Evolutionary conservation across 805 yeast species (phyloP).

Genomic region (Pichia exigua): DNA sequence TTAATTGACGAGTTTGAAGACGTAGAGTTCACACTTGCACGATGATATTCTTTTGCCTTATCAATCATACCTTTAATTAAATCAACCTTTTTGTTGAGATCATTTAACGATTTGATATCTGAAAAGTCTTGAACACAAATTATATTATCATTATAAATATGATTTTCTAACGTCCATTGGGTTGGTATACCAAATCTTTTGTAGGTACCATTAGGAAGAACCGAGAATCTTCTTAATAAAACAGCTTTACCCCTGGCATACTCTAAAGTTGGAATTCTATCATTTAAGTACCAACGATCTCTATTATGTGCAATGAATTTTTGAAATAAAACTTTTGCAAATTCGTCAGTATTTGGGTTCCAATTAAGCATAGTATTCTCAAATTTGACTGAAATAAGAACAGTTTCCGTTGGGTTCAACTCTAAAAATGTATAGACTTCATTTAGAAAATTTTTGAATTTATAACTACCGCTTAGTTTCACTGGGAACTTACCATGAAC

Average conservation of each 20-base stretch:
- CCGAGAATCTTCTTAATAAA: slow-evolving; percentile 67
- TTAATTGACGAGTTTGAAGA: slow-evolving; percentile 3
- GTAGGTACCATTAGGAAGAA: slow-evolving; percentile 34
- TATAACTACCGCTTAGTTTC: slow-evolving; percentile 46
- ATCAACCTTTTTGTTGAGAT: slow-evolving; percentile 46
- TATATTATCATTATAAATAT: slow-evolving; percentile 54
- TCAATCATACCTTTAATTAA: slow-evolving; percentile 50
- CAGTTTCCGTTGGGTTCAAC: slow-evolving; percentile 48
- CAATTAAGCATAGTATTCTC: slow-evolving; percentile 59
- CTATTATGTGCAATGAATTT: slow-evolving; percentile 41
- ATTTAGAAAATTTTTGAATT: slow-evolving; percentile 42
- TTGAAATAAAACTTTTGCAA: slow-evolving; percentile 54
- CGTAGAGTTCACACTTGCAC: slow-evolving; percentile 2
- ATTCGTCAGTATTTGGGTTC: slow-evolving; percentile 57
- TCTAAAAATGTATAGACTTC: slow-evolving; percentile 54
- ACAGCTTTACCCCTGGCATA: slow-evolving; percentile 62
- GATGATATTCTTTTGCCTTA: slow-evolving; percentile 36
- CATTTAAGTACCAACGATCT: slow-evolving; percentile 53
- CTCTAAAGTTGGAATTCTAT: slow-evolving; percentile 48
- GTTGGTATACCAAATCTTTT: slow-evolving; percentile 58
- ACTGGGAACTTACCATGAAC: slow-evolving; percentile 76
- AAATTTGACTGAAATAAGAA: slow-evolving; percentile 61
- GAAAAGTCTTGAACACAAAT: slow-evolving; percentile 70
- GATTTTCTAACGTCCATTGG: slow-evolving; percentile 59
- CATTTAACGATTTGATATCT: slow-evolving; percentile 46